phyloP scores from a whole-genome alignment of 208 protist species.

The Leishmania braziliensis region DNA sequence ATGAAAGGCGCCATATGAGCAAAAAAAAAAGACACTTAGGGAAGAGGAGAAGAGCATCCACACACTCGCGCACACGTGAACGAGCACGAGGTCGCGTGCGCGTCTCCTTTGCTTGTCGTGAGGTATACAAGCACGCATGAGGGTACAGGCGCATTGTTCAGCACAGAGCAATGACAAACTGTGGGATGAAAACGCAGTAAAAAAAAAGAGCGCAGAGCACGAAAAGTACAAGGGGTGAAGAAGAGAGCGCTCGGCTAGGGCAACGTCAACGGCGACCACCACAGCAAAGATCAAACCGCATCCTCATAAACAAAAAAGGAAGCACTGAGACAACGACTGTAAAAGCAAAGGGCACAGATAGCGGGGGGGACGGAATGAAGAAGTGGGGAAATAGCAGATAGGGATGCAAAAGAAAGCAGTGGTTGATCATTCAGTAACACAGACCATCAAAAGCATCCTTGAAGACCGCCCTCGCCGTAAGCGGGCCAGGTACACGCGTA shows the following conservation, averaged over 20 bases:
- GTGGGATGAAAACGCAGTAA: background rate
- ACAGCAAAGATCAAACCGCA: background rate
- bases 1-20: background rate
- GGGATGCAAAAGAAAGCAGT: background rate
- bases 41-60: constrained; percentile 7
- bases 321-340: background rate
- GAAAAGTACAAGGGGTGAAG: background rate
- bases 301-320: background rate
- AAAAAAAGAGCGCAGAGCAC: background rate
- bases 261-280: background rate
- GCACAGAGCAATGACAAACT: background rate
- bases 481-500: background rate
- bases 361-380: background rate
- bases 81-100: background rate
- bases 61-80: background rate
- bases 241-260: background rate
- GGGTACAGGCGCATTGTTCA: background rate
- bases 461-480: background rate
- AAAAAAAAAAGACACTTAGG: background rate
- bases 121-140: background rate
- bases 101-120: background rate
- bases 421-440: background rate
- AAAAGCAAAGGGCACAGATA: background rate
- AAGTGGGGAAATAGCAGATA: background rate
- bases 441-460: background rate